Conservation (phyloP, 768 basidiomycete species). For the Lactifluus subvellereus region DNA sequence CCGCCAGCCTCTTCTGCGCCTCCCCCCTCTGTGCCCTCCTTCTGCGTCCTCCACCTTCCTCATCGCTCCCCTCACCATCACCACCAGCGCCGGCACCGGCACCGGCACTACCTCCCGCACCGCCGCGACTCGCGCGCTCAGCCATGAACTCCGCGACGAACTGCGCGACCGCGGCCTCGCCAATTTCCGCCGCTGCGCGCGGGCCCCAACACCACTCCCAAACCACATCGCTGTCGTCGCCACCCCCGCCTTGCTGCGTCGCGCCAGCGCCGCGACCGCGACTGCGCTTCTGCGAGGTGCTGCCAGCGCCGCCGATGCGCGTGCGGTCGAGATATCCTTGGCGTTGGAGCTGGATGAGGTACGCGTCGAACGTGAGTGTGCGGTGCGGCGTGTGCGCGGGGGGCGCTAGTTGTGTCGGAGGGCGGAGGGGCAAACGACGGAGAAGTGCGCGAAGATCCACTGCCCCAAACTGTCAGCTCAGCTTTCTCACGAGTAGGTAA, state of each 20-base stretch:
- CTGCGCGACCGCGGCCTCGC: constrained; percentile 64
- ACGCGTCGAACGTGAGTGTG: constrained; percentile 54
- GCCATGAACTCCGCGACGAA: constrained; percentile 84
- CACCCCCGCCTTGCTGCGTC: constrained; percentile 22
- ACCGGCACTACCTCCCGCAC: background rate
- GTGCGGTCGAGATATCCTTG: constrained; percentile 77
- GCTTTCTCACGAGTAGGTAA: background rate
- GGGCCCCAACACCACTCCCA: constrained; percentile 87
- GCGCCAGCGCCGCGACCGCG: constrained; percentile 39
- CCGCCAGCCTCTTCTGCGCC: constrained; percentile 37
- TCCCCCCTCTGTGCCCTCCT: constrained; percentile 26
- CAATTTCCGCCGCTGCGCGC: constrained; percentile 74
- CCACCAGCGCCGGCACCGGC: background rate
- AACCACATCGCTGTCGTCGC: constrained; percentile 36
- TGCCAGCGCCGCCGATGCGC: constrained; percentile 39
- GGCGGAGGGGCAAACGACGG: constrained; percentile 59
- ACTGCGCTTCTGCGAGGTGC: constrained; percentile 42
- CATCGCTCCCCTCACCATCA: constrained; percentile 6
- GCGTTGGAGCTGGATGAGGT: constrained; percentile 55
- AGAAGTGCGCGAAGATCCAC: constrained; percentile 70
- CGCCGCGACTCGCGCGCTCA: constrained; percentile 26
- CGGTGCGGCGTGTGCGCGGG: constrained; percentile 46
- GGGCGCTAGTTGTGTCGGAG: constrained; percentile 45
- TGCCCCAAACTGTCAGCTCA: constrained; percentile 28
- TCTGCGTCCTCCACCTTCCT: constrained; percentile 22